Evolutionary conservation across 208 protist species (phyloP).

Genomic region (Strigomonas culicis): DNA sequence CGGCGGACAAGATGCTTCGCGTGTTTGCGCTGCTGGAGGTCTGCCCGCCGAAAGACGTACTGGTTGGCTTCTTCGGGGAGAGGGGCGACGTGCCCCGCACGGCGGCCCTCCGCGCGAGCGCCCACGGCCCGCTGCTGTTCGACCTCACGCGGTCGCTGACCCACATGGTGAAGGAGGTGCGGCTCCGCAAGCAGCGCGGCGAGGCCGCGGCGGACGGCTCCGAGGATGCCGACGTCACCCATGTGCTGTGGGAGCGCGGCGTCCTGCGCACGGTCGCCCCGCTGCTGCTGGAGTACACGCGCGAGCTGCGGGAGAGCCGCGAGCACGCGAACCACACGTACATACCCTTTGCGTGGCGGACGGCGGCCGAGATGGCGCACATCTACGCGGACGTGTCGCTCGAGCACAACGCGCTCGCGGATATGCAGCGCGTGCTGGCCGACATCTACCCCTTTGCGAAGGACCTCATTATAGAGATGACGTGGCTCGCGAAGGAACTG

Average conservation of each 20-base stretch:
- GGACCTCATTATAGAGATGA: neutral
- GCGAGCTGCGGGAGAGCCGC: neutral
- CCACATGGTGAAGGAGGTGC: conserved; percentile 31
- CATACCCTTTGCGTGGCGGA: conserved; percentile 35
- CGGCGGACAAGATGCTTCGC: conserved; percentile 53
- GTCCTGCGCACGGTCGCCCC: conserved; percentile 22
- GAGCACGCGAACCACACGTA: conserved; percentile 12
- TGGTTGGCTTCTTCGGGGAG: conserved; percentile 32
- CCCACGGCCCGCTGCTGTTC: conserved; percentile 36
- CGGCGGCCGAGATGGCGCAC: conserved; percentile 18
- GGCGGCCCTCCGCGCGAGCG: neutral
- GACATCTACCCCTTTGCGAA: neutral
- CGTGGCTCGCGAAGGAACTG: neutral
- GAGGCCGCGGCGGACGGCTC: neutral
- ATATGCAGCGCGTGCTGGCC: neutral
- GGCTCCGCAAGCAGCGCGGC: neutral
- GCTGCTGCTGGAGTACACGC: conserved; percentile 12
- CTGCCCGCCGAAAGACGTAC: conserved; percentile 25
- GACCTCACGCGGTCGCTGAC: conserved; percentile 62
- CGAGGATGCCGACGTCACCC: neutral
- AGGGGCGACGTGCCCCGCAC: neutral
- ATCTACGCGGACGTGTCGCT: conserved; percentile 30
- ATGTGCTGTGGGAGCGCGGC: conserved; percentile 26
- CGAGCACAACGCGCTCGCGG: conserved; percentile 4
- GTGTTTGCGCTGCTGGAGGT: conserved; percentile 50